Percentiles rank a stretch among this genome's conserved stretches.
Conservation (phyloP, 805 yeast genomes). For the Ogataea philodendri region DNA sequence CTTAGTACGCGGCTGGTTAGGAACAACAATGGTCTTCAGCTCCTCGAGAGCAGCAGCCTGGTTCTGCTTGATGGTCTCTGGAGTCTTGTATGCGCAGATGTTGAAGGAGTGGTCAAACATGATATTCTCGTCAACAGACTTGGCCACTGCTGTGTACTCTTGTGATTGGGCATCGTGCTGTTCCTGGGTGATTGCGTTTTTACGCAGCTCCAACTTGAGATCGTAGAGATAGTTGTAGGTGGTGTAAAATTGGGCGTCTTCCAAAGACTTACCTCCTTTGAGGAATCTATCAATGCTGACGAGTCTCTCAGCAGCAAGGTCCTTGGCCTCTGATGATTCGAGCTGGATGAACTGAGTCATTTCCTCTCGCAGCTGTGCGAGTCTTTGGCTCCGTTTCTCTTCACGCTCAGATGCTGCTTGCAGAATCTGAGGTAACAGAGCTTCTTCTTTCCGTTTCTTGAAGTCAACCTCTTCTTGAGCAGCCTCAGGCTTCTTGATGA, state of each 20-base stretch:
- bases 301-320: constrained; percentile 51
- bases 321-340: constrained; percentile 28
- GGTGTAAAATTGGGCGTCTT: constrained; percentile 59
- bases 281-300: constrained; percentile 50
- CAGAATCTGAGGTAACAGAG: constrained; percentile 52
- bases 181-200: constrained; percentile 35
- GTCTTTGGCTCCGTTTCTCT: constrained; percentile 34
- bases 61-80: constrained; percentile 32
- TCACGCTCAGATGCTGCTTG: constrained; percentile 41
- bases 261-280: constrained; percentile 54
- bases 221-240: constrained; percentile 50
- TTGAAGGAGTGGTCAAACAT: constrained; percentile 46
- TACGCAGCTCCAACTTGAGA: constrained; percentile 39
- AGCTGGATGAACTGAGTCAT: constrained; percentile 29
- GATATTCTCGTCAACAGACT: constrained; percentile 42
- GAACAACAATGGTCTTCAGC: constrained; percentile 20
- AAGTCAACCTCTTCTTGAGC: constrained; percentile 59
- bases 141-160: constrained; percentile 39
- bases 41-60: constrained; percentile 22
- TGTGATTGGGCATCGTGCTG: constrained; percentile 25
- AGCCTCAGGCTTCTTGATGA: constrained; percentile 46
- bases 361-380: constrained; percentile 31
- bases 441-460: constrained; percentile 65
- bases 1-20: constrained; percentile 30
- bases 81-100: constrained; percentile 39